A percentile compares a stretch with the other conserved stretches of the same genome.
phyloP scores from a whole-genome alignment of 2,329 filamentous ascomycete genomes.

The Juglanconis juglandina region DNA sequence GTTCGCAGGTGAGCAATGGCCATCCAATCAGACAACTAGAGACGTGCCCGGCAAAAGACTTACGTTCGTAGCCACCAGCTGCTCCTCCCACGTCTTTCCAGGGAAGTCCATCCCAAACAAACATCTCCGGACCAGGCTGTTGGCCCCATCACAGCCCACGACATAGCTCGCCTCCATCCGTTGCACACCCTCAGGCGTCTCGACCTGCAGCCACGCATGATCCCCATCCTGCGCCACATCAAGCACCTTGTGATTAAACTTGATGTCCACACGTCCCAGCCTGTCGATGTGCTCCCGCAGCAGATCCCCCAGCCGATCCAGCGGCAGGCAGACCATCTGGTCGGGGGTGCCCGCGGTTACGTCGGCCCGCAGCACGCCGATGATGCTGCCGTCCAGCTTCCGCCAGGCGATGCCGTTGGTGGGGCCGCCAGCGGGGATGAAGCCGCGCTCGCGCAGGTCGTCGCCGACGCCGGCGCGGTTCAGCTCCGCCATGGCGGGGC shows the following conservation, averaged over 20 bases:
- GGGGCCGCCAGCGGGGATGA: not conserved
- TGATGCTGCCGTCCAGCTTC: slow-evolving; percentile 8
- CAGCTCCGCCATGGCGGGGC: slow-evolving; percentile 14
- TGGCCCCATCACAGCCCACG: slow-evolving; percentile 39
- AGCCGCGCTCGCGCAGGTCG: slow-evolving; percentile 11
- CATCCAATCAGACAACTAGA: not conserved
- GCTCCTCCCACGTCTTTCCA: slow-evolving; percentile 42
- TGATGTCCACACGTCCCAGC: slow-evolving; percentile 29
- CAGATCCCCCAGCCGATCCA: not conserved
- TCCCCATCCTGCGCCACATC: slow-evolving; percentile 30
- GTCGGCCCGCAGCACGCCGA: not conserved
- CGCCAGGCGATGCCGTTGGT: slow-evolving; percentile 12
- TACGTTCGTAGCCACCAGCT: slow-evolving; percentile 48
- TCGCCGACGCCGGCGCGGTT: slow-evolving; percentile 15
- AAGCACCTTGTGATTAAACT: slow-evolving; percentile 34
- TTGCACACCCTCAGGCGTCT: slow-evolving; percentile 7
- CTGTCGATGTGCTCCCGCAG: not conserved
- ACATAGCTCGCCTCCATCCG: slow-evolving; percentile 35
- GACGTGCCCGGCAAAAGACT: slow-evolving; percentile 5
- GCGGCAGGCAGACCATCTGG: not conserved
- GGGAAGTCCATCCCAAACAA: slow-evolving; percentile 38
- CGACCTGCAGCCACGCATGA: slow-evolving; percentile 26
- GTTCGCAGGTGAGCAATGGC: not conserved
- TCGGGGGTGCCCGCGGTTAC: not conserved
- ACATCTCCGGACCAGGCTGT: slow-evolving; percentile 30